phyloP scores from a whole-genome alignment of 768 basidiomycete species.

The Boletellus ananiceps region DNA sequence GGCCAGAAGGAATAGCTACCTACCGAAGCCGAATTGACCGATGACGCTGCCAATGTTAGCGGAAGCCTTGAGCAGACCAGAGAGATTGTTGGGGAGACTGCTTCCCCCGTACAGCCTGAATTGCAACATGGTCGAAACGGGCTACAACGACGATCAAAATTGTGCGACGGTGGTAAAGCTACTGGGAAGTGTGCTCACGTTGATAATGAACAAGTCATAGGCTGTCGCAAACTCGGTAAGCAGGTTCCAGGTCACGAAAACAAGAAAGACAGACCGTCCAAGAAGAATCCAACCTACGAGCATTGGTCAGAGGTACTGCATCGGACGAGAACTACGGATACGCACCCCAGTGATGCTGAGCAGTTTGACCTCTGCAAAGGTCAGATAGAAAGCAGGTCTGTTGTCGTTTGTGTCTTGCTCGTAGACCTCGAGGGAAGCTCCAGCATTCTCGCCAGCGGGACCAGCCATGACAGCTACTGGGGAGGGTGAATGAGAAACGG shows the following conservation, averaged over 20 bases:
- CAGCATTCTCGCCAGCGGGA: not conserved
- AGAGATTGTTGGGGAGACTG: constrained; percentile 47
- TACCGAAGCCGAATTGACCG: constrained; percentile 62
- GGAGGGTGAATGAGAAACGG: not conserved
- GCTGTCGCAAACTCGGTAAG: constrained; percentile 36
- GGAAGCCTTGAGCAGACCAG: constrained; percentile 61
- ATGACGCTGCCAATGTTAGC: constrained; percentile 74
- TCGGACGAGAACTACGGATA: not conserved
- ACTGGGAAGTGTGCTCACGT: constrained; percentile 35
- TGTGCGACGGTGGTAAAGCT: not conserved
- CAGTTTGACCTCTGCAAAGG: constrained; percentile 51
- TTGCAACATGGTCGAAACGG: constrained; percentile 64
- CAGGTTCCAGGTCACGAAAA: not conserved
- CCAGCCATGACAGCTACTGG: constrained; percentile 9
- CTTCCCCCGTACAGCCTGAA: constrained; percentile 55
- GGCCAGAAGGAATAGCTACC: not conserved
- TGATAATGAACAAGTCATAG: constrained; percentile 70
- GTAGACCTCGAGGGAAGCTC: constrained; percentile 23
- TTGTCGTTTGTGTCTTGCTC: constrained; percentile 25
- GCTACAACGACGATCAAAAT: constrained; percentile 32
- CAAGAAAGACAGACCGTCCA: constrained; percentile 49
- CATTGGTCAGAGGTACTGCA: not conserved
- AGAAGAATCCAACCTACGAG: constrained; percentile 60
- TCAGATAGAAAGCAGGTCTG: constrained; percentile 38
- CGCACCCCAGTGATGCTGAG: constrained; percentile 58